These are phyloP conservation scores for Aspergillus pseudotamarii DNA, from an alignment of 2,329 filamentous ascomycete species.

Conservation along the genomic window DNA sequence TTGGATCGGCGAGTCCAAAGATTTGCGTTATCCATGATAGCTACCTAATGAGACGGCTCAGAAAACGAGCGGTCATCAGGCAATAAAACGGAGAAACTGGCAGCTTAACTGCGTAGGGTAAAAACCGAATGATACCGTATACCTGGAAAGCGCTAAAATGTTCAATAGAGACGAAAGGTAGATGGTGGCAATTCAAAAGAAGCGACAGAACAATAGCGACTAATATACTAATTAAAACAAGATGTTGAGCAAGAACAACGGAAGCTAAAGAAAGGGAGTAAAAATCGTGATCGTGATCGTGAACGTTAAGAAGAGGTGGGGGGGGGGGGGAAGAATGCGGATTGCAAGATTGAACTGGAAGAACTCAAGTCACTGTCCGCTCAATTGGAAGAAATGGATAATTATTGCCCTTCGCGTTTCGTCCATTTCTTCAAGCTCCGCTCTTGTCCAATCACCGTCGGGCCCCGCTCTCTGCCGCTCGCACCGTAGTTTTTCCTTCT, in stretches of 20 bases:
- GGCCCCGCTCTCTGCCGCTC: slow-evolving; percentile 25
- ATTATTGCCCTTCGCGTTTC: slow-evolving; percentile 9
- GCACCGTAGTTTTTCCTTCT: slow-evolving; percentile 37
- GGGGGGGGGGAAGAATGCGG: background rate
- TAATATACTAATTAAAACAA: slow-evolving; percentile 11
- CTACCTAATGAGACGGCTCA: slow-evolving; percentile 38
- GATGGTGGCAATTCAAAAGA: slow-evolving; percentile 6
- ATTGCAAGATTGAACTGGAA: slow-evolving; percentile 1
- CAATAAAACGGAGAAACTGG: slow-evolving; percentile 12
- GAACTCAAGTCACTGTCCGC: slow-evolving; percentile 14
- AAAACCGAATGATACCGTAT: slow-evolving; percentile 2
- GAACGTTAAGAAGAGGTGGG: slow-evolving; percentile 16
- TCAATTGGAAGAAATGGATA: slow-evolving; percentile 8
- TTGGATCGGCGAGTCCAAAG: slow-evolving; percentile 54
- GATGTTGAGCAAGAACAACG: slow-evolving; percentile 7
- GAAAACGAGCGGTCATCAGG: slow-evolving; percentile 42
- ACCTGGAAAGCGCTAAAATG: slow-evolving; percentile 9
- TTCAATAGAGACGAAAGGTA: slow-evolving; percentile 11
- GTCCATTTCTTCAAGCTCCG: slow-evolving; percentile 14
- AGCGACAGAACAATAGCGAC: slow-evolving; percentile 14
- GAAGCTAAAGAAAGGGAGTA: slow-evolving; percentile 11
- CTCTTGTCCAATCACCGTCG: slow-evolving; percentile 32
- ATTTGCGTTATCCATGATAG: slow-evolving; percentile 54
- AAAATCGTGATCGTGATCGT: slow-evolving; percentile 30
- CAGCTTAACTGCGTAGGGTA: slow-evolving; percentile 6